Base-by-base conservation (phyloP, 257 asterid species). In the Linderniella brevidens region DNA sequence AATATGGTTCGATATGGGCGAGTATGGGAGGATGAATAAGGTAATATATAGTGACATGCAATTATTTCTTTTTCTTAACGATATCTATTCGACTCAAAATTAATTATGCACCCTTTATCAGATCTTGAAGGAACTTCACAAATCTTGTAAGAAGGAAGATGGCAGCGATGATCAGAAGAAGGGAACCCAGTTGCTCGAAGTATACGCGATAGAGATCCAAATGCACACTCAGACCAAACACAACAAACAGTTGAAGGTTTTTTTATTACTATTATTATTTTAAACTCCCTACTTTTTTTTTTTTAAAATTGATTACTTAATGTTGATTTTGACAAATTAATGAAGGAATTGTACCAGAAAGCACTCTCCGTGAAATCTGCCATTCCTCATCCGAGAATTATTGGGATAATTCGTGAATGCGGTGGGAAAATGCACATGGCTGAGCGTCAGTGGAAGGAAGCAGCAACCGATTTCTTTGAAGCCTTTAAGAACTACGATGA, bases 381-480 rank as follows among this genome's bases (percentile, higher is more conserved):
- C 49, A 90, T 90, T 25, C 96, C 98, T 64, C 98, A 90, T 74
- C 98, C 98, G 41, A 81, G 98, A 70, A 85, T 90, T 41, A 85
- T 90, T 95, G 98, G 96, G 35, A 85, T 90, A 50, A 85, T 90
- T 67, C 96, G 93, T 58, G 98, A 90, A 74, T 90, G 96, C 68
- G 98, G 98, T 64, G 98, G 98, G 16, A 90, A 90, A 73, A 90
- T 90, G 98, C 94, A 81, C 54, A 90, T 85, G 98, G 86, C 96
- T 38, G 96, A 90, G 81, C 63, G 96, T 49, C 94, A 78, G 51
- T 90, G 96, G 98, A 76, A 79, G 29, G 94, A 81, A 6, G 98
- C 98, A 35, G 94, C 98, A 47, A 85, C 98, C 6, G 98, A 90
- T 67, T 85, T 90, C 67, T 85, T 90, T 71, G 96, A 90, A 69